phyloP scores from a whole-genome alignment of 176 grass and related monocot species.

The Musa acuminata region DNA sequence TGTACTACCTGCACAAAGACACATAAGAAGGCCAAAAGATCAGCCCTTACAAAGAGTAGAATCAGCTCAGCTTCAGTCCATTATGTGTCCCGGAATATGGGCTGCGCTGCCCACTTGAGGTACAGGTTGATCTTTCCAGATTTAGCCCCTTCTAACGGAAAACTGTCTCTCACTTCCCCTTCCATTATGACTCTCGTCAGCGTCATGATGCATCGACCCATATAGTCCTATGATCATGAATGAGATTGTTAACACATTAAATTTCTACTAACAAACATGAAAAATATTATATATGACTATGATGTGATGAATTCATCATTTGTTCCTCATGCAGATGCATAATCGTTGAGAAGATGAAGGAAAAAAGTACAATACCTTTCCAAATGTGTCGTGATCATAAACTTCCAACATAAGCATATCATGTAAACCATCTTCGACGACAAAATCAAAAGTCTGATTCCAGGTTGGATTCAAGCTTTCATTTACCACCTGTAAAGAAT shows the following conservation, averaged over 20 bases:
- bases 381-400: slow-evolving; percentile 96
- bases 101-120: slow-evolving; percentile 82
- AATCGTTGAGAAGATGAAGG: too few relatives aligned
- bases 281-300: too few relatives aligned
- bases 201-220: slow-evolving; percentile 96
- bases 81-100: slow-evolving; percentile 57
- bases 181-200: slow-evolving; percentile 75
- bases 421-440: slow-evolving; percentile 95
- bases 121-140: slow-evolving; percentile 83
- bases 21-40: too few relatives aligned
- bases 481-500: slow-evolving; percentile 69
- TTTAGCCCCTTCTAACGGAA: slow-evolving; percentile 78
- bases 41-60: too few relatives aligned
- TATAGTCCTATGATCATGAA: slow-evolving; percentile 50
- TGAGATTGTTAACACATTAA: not conserved
- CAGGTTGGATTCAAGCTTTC: slow-evolving; percentile 84
- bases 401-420: slow-evolving; percentile 99
- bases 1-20: too few relatives aligned
- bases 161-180: slow-evolving; percentile 70
- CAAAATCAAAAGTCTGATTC: slow-evolving; percentile 93
- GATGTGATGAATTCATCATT: too few relatives aligned
- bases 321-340: too few relatives aligned
- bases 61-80: too few relatives aligned
- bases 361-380: slow-evolving; percentile 70
- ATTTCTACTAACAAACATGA: too few relatives aligned